These are phyloP conservation scores for Hyphodiscus hymeniophilus DNA, from an alignment of 495 filamentous ascomycete species.

Conservation along the genomic window DNA sequence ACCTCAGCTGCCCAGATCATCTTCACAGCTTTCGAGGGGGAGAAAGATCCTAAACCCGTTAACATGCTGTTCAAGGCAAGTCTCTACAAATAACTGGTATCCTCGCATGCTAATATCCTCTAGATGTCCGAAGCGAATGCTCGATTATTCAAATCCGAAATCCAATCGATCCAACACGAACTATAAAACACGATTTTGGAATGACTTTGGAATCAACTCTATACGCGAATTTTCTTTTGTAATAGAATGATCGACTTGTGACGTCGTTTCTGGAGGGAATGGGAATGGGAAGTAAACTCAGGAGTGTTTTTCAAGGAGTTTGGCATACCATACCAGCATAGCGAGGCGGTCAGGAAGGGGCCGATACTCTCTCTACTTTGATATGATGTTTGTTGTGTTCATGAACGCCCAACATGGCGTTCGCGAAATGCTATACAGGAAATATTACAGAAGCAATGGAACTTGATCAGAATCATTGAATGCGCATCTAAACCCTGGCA, in stretches of 20 bases:
- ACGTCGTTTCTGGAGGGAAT: constrained; percentile 3
- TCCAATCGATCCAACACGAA: constrained; percentile 22
- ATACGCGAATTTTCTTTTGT: constrained; percentile 15
- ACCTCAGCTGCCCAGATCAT: constrained; percentile 45
- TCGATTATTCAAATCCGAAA: constrained; percentile 20
- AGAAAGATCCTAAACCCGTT: constrained; percentile 39
- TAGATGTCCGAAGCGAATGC: constrained; percentile 23
- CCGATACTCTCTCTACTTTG: constrained; percentile 5
- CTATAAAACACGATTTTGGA: constrained; percentile 8
- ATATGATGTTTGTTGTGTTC: not conserved
- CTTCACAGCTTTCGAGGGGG: constrained; percentile 51
- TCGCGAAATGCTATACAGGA: not conserved
- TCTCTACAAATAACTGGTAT: constrained; percentile 3
- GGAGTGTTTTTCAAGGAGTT: constrained; percentile 16
- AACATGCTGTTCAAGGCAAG: constrained; percentile 66
- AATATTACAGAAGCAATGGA: not conserved
- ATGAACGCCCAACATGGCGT: not conserved
- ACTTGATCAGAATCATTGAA: not conserved
- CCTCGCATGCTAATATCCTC: constrained; percentile 6
- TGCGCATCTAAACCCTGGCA: too few species aligned
- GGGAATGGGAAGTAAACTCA: not conserved
- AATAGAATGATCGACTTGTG: constrained; percentile 11
- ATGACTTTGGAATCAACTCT: not conserved
- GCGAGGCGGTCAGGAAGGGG: constrained; percentile 13
- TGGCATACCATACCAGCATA: constrained; percentile 18